Conservation (phyloP, 2,329 filamentous ascomycete species). For the Pestalotiopsis fici region DNA sequence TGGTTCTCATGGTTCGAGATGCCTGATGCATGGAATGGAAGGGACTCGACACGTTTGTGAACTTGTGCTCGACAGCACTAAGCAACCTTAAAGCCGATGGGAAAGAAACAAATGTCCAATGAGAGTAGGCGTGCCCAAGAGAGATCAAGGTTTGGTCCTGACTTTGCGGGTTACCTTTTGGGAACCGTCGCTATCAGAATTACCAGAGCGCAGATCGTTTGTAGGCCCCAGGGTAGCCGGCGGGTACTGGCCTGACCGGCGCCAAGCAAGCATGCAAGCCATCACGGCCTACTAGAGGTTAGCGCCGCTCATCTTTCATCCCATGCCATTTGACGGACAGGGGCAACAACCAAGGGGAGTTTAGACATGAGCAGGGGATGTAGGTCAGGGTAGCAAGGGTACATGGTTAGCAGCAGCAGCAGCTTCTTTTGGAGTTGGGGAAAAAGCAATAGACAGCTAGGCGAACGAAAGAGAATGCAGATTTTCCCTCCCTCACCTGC, state of each 20-base stretch:
- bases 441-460: not conserved
- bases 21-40: not conserved
- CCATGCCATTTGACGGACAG: not conserved
- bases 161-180: not conserved
- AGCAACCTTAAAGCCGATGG: not conserved
- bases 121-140: not conserved
- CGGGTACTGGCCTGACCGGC: not conserved
- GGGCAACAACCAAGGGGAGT: not conserved
- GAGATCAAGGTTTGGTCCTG: not conserved
- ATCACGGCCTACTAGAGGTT: not conserved
- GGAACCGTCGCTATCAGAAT: not conserved
- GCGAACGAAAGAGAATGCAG: slow-evolving; percentile 3
- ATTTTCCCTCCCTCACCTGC: not conserved
- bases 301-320: not conserved
- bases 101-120: not conserved
- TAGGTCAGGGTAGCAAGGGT: not conserved
- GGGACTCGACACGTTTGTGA: not conserved
- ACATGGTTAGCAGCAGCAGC: not conserved
- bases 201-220: not conserved
- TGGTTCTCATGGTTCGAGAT: not conserved
- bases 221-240: not conserved
- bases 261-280: not conserved
- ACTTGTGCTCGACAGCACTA: not conserved
- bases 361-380: too few species aligned
- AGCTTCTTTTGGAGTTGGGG: not conserved